These are phyloP conservation scores for Circinella umbellata DNA, from an alignment of 371 early-diverging fungal species.

Conservation along the genomic window DNA sequence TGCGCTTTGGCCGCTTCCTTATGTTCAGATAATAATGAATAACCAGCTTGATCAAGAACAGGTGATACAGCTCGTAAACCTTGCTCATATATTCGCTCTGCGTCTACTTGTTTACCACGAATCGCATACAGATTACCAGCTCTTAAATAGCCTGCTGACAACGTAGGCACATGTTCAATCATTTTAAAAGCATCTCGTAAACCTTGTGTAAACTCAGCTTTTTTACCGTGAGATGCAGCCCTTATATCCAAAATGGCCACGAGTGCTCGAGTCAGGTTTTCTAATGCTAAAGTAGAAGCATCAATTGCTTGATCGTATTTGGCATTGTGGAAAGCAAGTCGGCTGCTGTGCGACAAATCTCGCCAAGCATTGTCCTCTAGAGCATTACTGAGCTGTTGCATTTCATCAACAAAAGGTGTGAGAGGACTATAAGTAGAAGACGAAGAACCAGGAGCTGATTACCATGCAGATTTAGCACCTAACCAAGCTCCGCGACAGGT, in stretches of 20 bases:
- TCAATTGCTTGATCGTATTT: conserved; percentile 10
- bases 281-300: background rate
- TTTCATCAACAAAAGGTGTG: conserved; percentile 2
- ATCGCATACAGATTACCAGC: conserved; percentile 11
- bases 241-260: conserved; percentile 11
- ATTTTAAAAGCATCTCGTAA: conserved; percentile 10
- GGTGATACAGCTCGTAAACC: conserved; percentile 11
- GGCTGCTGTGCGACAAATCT: conserved; percentile 2
- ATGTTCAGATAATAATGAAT: background rate
- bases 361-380: conserved; percentile 2
- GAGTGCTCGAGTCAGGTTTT: conserved; percentile 2
- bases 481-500: too few relatives aligned
- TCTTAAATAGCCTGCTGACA: conserved; percentile 8
- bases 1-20: conserved; percentile 11
- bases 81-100: conserved; percentile 9
- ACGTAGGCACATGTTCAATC: conserved; percentile 8
- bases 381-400: conserved; percentile 6
- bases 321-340: conserved; percentile 3
- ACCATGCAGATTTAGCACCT: conserved; percentile 3
- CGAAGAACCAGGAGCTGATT: background rate
- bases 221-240: conserved; percentile 6
- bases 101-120: conserved; percentile 6
- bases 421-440: conserved; percentile 6
- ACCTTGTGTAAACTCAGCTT: conserved; percentile 7
- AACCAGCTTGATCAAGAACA: background rate